Evolutionary conservation across 495 filamentous ascomycete species (phyloP).

Genomic region (Parmelia sp.): DNA sequence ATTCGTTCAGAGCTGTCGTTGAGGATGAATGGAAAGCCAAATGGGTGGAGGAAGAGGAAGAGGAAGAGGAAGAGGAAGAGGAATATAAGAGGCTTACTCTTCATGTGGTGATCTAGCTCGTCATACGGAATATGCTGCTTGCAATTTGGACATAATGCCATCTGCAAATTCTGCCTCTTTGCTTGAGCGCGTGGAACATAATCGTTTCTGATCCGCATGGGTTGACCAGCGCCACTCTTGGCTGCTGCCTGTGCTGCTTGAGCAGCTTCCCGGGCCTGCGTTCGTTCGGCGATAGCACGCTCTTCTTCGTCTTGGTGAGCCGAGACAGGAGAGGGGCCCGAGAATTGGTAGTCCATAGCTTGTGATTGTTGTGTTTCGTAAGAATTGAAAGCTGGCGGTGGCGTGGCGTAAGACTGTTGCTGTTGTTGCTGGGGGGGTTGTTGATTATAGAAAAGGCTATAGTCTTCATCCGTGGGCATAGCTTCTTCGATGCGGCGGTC

Average conservation of each 20-base stretch:
- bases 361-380: slow-evolving; percentile 35
- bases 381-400: slow-evolving; percentile 29
- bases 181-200: slow-evolving; percentile 82
- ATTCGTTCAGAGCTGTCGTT: neutral
- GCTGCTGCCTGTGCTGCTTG: slow-evolving; percentile 74
- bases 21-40: neutral
- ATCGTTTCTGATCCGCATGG: slow-evolving; percentile 89
- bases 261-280: slow-evolving; percentile 62
- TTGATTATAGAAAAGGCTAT: slow-evolving; percentile 50
- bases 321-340: slow-evolving; percentile 23
- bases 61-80: neutral
- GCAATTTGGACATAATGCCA: slow-evolving; percentile 89
- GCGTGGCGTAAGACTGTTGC: slow-evolving; percentile 32
- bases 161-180: slow-evolving; percentile 55
- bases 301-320: slow-evolving; percentile 58
- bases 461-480: slow-evolving; percentile 73
- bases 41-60: neutral
- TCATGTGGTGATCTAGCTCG: slow-evolving; percentile 90
- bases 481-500: slow-evolving; percentile 90
- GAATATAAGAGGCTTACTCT: slow-evolving; percentile 52
- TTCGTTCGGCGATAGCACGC: slow-evolving; percentile 58
- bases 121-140: slow-evolving; percentile 77
- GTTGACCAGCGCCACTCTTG: slow-evolving; percentile 54
- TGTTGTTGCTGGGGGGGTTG: slow-evolving; percentile 29
- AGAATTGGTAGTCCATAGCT: slow-evolving; percentile 35